Percentiles rank a stretch among this genome's conserved stretches.
These are phyloP conservation scores for Hymenoscyphus scutula DNA, from an alignment of 2,329 filamentous ascomycete species.

Conservation along the genomic window DNA sequence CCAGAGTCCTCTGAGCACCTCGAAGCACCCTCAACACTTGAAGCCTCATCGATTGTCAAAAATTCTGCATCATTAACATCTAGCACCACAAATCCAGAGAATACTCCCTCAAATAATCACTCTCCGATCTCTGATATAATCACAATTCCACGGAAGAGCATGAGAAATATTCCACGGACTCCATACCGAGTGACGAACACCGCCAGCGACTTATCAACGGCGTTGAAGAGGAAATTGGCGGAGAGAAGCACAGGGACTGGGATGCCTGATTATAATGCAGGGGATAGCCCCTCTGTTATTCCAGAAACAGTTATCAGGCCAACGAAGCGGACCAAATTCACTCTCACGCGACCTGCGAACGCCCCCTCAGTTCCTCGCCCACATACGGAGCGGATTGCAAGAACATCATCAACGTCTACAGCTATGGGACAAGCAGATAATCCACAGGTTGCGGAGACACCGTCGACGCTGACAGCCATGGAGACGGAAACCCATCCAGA, in stretches of 20 bases:
- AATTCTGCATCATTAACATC: not conserved
- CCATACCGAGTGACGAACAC: not conserved
- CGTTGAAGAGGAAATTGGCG: not conserved
- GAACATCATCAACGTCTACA: not conserved
- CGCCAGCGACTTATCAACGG: conserved; percentile 9
- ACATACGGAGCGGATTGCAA: not conserved
- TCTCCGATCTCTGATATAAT: not conserved
- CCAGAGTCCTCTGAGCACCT: not conserved
- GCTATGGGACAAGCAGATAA: not conserved
- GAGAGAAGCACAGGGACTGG: not conserved
- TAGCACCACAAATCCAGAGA: conserved; percentile 1
- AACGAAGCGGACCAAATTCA: not conserved
- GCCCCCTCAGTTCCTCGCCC: not conserved
- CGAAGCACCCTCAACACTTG: not conserved
- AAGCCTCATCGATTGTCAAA: not conserved
- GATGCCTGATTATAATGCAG: not conserved
- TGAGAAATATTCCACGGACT: not conserved
- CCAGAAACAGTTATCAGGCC: conserved; percentile 1
- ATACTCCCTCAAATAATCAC: not conserved
- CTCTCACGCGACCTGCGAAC: not conserved
- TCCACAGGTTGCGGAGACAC: not conserved
- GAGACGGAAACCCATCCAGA: not conserved
- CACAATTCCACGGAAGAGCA: not conserved
- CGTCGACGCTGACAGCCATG: not conserved
- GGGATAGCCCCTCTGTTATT: not conserved